Conservation (phyloP, 2,329 filamentous ascomycete genomes). For the Arthrobotrys sinensis region DNA sequence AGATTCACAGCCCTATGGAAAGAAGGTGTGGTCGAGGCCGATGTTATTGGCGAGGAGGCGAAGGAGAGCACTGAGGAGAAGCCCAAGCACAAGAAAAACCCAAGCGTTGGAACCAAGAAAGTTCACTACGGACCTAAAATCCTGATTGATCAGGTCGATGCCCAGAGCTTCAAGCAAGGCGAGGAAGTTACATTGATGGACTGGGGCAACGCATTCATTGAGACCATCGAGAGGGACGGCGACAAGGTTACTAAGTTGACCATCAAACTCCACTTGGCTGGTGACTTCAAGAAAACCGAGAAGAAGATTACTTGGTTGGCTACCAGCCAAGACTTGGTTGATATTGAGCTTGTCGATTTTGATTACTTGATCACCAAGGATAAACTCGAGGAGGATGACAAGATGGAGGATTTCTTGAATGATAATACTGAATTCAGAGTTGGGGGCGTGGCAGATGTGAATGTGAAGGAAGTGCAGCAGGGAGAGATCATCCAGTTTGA, state of each 20-base stretch:
- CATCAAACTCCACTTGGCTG: constrained; percentile 85
- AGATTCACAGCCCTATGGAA: constrained; percentile 81
- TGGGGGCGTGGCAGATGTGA: constrained; percentile 83
- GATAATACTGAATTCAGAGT: constrained; percentile 81
- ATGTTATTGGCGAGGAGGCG: constrained; percentile 75
- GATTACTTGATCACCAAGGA: constrained; percentile 97
- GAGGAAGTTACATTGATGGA: constrained; percentile 98
- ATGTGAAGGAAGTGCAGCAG: constrained; percentile 82
- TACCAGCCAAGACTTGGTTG: constrained; percentile 81
- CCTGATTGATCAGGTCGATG: constrained; percentile 88
- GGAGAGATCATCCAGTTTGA: constrained; percentile 97
- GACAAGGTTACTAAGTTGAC: constrained; percentile 79
- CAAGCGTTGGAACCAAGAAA: constrained; percentile 85
- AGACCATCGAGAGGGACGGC: constrained; percentile 74
- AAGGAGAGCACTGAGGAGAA: constrained; percentile 79
- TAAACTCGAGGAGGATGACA: constrained; percentile 89
- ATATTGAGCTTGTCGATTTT: constrained; percentile 91
- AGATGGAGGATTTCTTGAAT: constrained; percentile 86
- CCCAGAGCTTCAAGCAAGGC: constrained; percentile 82
- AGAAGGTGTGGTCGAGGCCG: constrained; percentile 80
- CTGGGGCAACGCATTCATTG: constrained; percentile 91
- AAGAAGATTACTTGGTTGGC: constrained; percentile 98
- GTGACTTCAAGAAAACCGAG: constrained; percentile 93
- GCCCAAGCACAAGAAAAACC: constrained; percentile 91
- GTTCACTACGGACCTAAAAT: constrained; percentile 83